Base-by-base conservation (phyloP, 129 eudicot species). In the Arctium lappa region DNA sequence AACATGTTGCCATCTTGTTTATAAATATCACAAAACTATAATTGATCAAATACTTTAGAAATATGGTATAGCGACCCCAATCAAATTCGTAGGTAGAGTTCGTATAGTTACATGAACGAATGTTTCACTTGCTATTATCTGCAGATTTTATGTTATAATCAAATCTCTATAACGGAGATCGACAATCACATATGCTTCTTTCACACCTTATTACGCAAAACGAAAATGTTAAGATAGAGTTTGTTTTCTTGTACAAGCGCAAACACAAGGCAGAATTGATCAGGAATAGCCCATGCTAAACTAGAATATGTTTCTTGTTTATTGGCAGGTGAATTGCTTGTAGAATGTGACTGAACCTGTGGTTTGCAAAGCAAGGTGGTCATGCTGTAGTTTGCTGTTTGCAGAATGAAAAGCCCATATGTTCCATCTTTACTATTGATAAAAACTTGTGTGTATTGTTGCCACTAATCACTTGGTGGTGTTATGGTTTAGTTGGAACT, bases 401-500 rank as follows among this genome's bases (percentile, higher is more conserved):
- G 60, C 72, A 8, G 31, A 29, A 4, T 50, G 31, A 16, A 30
- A 16, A 30, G 22, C 30, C 16, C 4, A 81, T 40, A 65, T 30
- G 66, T 74, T 44, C 60, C 37, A 39, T 82, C 56, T 6, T 66
- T 76, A 66, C 68, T 38, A 3, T 40, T 74, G 34, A 75, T 75
- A 46, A 63, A 39, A 83, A 75, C 81, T 44, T 82, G 13, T 63
- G 13, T 66, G 27, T 22, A 18, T 73, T 62, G 66, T 60, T 70
- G 80, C 29, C 63, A 74, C 22, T 74, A 74, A 32, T 60, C 31
- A 62, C 65, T 10, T 36, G 69, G 33, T 74, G 75, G 66, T 65
- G 34, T 48, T 69, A 68, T 42, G 85, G 76, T 5, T 44, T 65
- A 40, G 48, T 75, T 42, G 81, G 76, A 53, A 53, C 84, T 82